Evolutionary conservation across 2,329 filamentous ascomycete genomes (phyloP).

Genomic region (Ophiostoma tasmaniense): DNA sequence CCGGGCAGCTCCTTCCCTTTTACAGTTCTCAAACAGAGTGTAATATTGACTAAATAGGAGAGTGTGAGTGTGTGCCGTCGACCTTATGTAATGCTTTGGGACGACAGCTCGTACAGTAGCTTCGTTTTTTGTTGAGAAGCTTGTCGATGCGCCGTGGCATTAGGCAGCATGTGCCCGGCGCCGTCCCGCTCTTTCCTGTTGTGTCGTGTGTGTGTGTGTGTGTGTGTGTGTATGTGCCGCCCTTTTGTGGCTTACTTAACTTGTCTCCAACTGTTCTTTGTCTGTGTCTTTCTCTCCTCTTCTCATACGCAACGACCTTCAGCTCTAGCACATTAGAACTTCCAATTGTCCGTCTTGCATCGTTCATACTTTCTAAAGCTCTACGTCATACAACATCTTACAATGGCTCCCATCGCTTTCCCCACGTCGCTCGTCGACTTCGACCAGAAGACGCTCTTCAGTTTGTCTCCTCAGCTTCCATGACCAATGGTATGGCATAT

Average conservation of each 20-base stretch:
- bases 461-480: slow-evolving; percentile 38
- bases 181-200: background rate
- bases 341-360: background rate
- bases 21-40: background rate
- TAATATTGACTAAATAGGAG: background rate
- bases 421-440: slow-evolving; percentile 47
- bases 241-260: background rate
- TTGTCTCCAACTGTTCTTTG: background rate
- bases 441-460: slow-evolving; percentile 54
- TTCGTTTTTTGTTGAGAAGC: slow-evolving; percentile 13
- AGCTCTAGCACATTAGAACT: background rate
- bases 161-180: background rate
- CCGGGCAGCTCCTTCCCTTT: slow-evolving; percentile 2
- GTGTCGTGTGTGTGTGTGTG: too few species aligned
- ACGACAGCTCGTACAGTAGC: background rate
- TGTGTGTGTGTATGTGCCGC: background rate
- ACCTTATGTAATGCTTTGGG: slow-evolving; percentile 1
- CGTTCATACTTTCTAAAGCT: background rate
- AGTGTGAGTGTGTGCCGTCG: background rate
- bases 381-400: slow-evolving; percentile 1
- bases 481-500: background rate
- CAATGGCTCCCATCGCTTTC: slow-evolving; percentile 7
- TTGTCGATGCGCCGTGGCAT: background rate
- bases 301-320: background rate
- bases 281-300: background rate